Conservation (phyloP, 805 yeast genomes). For the Nematodospora valgi region DNA sequence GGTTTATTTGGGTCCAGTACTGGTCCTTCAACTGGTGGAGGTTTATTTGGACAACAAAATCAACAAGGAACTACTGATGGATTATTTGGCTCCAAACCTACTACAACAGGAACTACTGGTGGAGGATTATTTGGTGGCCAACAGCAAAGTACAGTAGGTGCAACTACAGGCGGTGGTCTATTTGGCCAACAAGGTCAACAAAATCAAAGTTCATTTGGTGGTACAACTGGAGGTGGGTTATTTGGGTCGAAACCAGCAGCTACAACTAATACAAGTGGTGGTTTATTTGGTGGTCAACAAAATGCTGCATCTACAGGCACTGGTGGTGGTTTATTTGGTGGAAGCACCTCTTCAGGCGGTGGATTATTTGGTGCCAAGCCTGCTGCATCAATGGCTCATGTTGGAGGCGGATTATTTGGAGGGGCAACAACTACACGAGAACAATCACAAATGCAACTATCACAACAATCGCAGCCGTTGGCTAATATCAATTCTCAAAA, state of each 20-base stretch:
- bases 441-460: conserved; percentile 21
- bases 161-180: conserved; percentile 24
- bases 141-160: conserved; percentile 25
- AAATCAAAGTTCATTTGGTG: conserved; percentile 2
- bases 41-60: conserved; percentile 4
- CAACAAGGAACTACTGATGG: conserved; percentile 20
- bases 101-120: conserved; percentile 14
- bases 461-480: conserved; percentile 14
- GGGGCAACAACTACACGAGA: conserved; percentile 13
- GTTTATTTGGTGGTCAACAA: conserved; percentile 30
- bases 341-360: conserved; percentile 34
- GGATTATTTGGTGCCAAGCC: conserved; percentile 42
- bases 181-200: conserved; percentile 15
- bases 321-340: conserved; percentile 32
- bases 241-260: conserved; percentile 16
- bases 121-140: conserved; percentile 32
- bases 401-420: conserved; percentile 26
- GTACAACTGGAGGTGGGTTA: conserved; percentile 21
- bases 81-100: conserved; percentile 13
- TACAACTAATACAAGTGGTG: conserved; percentile 20
- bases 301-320: conserved; percentile 16
- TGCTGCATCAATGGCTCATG: conserved; percentile 11
- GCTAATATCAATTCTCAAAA: conserved; percentile 35
- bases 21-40: too few species aligned
- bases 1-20: conserved; percentile 15